These are phyloP conservation scores for Vigna unguiculata DNA, from an alignment of 306 rosid genomes.

Conservation along the genomic window DNA sequence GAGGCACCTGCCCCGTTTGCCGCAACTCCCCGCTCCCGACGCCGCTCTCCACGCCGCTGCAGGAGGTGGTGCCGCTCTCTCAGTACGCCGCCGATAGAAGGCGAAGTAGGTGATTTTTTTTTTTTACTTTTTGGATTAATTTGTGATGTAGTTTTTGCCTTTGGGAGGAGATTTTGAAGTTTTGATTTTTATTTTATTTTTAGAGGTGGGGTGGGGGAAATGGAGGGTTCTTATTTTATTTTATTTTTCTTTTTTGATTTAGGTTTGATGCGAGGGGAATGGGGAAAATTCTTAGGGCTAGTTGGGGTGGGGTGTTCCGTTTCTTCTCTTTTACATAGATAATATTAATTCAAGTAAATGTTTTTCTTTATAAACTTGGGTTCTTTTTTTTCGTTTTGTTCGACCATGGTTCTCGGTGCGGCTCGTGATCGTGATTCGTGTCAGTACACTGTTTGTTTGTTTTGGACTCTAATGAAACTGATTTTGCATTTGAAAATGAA, in stretches of 20 bases:
- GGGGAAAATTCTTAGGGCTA: not conserved
- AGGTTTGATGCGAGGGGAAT: not conserved
- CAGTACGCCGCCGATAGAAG: slow-evolving; percentile 87
- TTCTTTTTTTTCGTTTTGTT: not conserved
- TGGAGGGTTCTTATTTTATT: not conserved
- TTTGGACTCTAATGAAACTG: not conserved
- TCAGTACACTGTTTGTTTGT: not conserved
- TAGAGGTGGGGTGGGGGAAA: not conserved
- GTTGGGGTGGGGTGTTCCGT: not conserved
- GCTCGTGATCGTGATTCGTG: not conserved
- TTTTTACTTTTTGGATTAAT: not conserved
- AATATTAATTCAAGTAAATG: slow-evolving; percentile 10
- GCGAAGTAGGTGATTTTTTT: slow-evolving; percentile 55
- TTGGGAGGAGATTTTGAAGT: not conserved
- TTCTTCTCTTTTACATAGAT: not conserved
- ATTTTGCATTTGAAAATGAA: not conserved
- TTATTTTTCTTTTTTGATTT: not conserved
- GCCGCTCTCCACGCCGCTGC: slow-evolving; percentile 86
- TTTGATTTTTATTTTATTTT: not conserved
- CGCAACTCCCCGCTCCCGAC: slow-evolving; percentile 96
- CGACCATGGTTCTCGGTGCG: not conserved
- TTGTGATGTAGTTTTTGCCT: not conserved
- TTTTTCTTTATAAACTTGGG: not conserved
- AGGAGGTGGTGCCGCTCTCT: slow-evolving; percentile 87
- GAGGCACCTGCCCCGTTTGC: slow-evolving; percentile 93